phyloP scores from a whole-genome alignment of 2,329 filamentous ascomycete genomes.

The Sporothrix humicola region DNA sequence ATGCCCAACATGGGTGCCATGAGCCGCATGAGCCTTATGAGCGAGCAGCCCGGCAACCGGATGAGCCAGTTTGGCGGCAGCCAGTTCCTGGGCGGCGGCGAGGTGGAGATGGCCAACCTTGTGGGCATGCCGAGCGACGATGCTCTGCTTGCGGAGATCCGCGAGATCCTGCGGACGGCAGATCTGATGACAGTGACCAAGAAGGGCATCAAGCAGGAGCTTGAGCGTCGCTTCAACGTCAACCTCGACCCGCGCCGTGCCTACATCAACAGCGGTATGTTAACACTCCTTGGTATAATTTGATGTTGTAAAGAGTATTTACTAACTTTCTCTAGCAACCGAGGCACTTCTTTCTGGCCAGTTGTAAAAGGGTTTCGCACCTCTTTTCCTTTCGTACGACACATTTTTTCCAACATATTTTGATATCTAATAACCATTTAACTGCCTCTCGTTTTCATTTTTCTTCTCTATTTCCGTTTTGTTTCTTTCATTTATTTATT shows the following conservation, averaged over 20 bases:
- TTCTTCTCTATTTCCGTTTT: slow-evolving; percentile 2
- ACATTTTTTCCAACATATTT: background rate
- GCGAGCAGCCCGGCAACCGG: slow-evolving; percentile 65
- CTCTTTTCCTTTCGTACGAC: background rate
- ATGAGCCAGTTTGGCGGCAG: slow-evolving; percentile 66
- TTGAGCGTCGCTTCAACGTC: slow-evolving; percentile 89
- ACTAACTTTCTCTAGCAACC: slow-evolving; percentile 59
- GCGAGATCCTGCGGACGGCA: slow-evolving; percentile 87
- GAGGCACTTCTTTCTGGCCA: slow-evolving; percentile 80
- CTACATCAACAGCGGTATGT: slow-evolving; percentile 91
- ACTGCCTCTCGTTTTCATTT: slow-evolving; percentile 6
- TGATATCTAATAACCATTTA: slow-evolving; percentile 26
- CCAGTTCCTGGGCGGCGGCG: slow-evolving; percentile 59
- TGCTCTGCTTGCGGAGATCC: slow-evolving; percentile 87
- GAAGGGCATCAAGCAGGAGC: slow-evolving; percentile 93
- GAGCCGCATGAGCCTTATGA: slow-evolving; percentile 77
- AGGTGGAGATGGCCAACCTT: slow-evolving; percentile 77
- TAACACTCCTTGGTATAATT: slow-evolving; percentile 14
- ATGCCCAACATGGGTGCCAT: slow-evolving; percentile 57
- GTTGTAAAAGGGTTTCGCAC: slow-evolving; percentile 55
- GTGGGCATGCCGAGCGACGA: slow-evolving; percentile 84
- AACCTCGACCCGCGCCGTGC: slow-evolving; percentile 84
- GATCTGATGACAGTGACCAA: slow-evolving; percentile 98
- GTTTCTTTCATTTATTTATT: background rate
- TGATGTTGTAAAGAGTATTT: too few species aligned